Base-by-base conservation (phyloP, 441 rosid genomes). In the Pelargonium myrrhifolium region DNA sequence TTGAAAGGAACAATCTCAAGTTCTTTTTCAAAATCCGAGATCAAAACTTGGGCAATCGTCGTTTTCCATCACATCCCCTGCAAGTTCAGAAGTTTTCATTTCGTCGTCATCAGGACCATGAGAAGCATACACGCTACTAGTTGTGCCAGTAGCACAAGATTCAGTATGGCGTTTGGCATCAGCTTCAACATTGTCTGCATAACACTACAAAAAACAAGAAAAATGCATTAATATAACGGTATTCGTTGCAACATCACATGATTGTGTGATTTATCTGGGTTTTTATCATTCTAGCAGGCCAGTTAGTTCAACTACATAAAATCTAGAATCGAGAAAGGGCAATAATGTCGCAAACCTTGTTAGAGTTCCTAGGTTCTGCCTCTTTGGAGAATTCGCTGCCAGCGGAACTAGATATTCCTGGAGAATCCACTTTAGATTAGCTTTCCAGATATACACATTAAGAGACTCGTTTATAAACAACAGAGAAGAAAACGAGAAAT, bases 11-110 rank as follows among this genome's bases (percentile, higher is more conserved):
- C 53, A 14, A 11, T 14, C 6, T 24, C 1, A 22, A 39, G 22
- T 39, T 4, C 45, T 28, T 59, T 72, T 22, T 84, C 84, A 84
- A 72, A 81, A 78, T 72, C 85, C 87, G 18, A 86, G 85, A 69
- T 83, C 85, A 70, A 84, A 86, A 69, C 73, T 77, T 1, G 92
- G 89, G 65, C 73, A 70, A 37, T 76, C 76, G 22, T 68, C 70
- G 17, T 22, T 65, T 72, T 68, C 15, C 53, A 28, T 67, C 35
- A 70, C 72, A 68, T 67, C 67, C 65, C 72, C 39, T 35, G 39
- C 45, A 12, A 43, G 68, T 59, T 64, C 74, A 40, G 68, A 51
- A 62, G 51, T 66, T 40, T 68, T 73, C 58, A 17, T 70, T 58
- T 26, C 21, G 58, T 65, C 68, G 47, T 67, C 72, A 62, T 68